Evolutionary conservation across 2,329 filamentous ascomycete species (phyloP), one percentile per base, ranked within the genome.

Genomic region (Xylariaceae sp.): DNA sequence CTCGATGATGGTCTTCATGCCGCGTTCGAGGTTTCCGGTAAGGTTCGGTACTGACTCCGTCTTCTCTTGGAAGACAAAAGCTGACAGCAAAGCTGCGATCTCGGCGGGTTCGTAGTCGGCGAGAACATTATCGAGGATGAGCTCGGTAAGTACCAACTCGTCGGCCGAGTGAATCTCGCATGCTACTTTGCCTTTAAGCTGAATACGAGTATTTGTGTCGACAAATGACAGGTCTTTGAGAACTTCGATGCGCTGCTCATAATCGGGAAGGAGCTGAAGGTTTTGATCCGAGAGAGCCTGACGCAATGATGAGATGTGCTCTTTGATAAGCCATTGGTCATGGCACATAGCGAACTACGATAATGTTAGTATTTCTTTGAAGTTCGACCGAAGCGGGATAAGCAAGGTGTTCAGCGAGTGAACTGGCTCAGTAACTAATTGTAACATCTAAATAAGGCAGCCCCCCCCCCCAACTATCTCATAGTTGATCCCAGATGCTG

Each of bases 41-140:
- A 99, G 79, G 3, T 87, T 90, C 0, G 95, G 94, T 16, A 88
- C 85, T 5, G 84, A 83, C 23, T 92, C 88, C 0, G 95, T 97
- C 78, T 97, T 98, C 72, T 99, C 95, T 71, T 98, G 92, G 80
- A 99, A 99, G 2, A 99, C 93, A 73, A 99, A 99, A 1, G 91
- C 87, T 0, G 93, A 97, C 2, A 99, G 83, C 3, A 99, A 81
- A 9, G 95, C 93, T 1, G 96, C 95, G 61, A 99, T 98, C 75
- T 99, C 95, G 65, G 96, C 92, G 1, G 94, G 92, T 68, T 97
- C 94, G 74, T 95, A 97, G 60, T 96, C 90, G 47, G 94, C 93
- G 3, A 99, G 86, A 2, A 97, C 92, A 68, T 99, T 99, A 75
- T 99, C 95, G 16, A 99, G 87, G 44, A 99, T 92, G 5, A 98